Conservation (phyloP, 2,329 filamentous ascomycete genomes). For the Colletotrichum ledebouriae region DNA sequence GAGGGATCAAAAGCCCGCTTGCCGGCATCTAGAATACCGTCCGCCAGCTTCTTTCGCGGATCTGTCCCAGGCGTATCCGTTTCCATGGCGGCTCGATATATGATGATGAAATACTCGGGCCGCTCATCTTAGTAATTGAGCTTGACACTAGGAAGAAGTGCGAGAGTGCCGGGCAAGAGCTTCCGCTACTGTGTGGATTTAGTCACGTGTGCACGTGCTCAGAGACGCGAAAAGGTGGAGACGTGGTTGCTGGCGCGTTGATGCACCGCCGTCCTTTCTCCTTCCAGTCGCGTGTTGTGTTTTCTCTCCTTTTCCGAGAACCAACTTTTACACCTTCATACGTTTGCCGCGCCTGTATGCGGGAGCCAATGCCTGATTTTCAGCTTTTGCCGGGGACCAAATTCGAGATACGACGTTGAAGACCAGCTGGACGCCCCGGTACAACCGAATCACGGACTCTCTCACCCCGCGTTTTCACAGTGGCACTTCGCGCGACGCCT, state of each 20-base stretch:
- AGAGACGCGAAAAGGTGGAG: background rate
- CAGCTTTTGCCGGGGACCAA: background rate
- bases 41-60: constrained; percentile 45
- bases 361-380: constrained; percentile 16
- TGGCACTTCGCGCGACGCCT: constrained; percentile 75
- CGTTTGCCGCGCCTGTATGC: constrained; percentile 1
- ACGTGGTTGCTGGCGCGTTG: constrained; percentile 8
- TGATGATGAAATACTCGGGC: background rate
- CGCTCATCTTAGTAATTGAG: constrained; percentile 13
- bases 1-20: constrained; percentile 64
- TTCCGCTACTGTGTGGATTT: background rate
- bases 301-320: background rate
- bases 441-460: constrained; percentile 56
- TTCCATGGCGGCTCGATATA: constrained; percentile 32
- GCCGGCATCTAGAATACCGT: constrained; percentile 56
- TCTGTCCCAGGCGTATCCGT: constrained; percentile 27
- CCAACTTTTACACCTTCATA: background rate
- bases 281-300: background rate
- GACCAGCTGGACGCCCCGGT: constrained; percentile 40
- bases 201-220: constrained; percentile 49
- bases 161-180: too few species aligned
- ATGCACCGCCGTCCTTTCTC: background rate
- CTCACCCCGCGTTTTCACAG: constrained; percentile 53
- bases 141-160: constrained; percentile 4
- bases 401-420: constrained; percentile 52